Evolutionary conservation across 352 stramenopile genomes (phyloP), one percentile per base, ranked within the genome.

Genomic region (Phytopythium kandeliae): DNA sequence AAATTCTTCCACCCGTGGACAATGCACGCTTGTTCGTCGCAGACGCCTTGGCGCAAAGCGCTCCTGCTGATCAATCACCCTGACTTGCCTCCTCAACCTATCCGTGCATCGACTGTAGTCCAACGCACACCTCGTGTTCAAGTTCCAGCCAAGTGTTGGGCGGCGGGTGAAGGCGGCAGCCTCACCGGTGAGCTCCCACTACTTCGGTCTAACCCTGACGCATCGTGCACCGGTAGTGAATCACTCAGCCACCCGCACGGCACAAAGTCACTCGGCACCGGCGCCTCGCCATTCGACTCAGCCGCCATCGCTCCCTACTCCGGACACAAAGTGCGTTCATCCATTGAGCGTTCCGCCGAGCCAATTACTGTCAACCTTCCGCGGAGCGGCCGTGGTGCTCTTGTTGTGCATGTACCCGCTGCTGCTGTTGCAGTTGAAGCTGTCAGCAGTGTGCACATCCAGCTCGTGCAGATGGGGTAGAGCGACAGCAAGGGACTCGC

Each of bases 221-320:
- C 77, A 16, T 72, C 52, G 16, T 51, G 33, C 69, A 80, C 77
- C 0, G 54, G 40, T 2, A 36, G 50, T 5, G 52, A 60, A 48
- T 80, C 69, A n/a, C 77, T 63, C 12, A 80, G 37, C 69, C 69
- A 80, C 16, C 74, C 64, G 15, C 69, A 58, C 24, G 60, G 19
- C 4, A 80, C 38, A 54, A 74, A 80, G 10, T 67, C 40, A 13
- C 35, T 72, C 4, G 64, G 51, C 4, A 52, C 22, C 8, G 47
- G 40, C 11, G 42, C 36, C 9, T 26, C 40, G 8, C 38, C 33
- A 3, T 16, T 30, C 4, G 38, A 28, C 30, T 75, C 31, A 24
- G 0, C 6, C 36, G 16, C 12, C 30, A 80, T 26, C 7, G 45
- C 43, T 15, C 47, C 37, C 63, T 61, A 80, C 12, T 73, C 65